These are phyloP conservation scores for Cucurbita pepo DNA, from an alignment of 306 rosid genomes.

Conservation along the genomic window DNA sequence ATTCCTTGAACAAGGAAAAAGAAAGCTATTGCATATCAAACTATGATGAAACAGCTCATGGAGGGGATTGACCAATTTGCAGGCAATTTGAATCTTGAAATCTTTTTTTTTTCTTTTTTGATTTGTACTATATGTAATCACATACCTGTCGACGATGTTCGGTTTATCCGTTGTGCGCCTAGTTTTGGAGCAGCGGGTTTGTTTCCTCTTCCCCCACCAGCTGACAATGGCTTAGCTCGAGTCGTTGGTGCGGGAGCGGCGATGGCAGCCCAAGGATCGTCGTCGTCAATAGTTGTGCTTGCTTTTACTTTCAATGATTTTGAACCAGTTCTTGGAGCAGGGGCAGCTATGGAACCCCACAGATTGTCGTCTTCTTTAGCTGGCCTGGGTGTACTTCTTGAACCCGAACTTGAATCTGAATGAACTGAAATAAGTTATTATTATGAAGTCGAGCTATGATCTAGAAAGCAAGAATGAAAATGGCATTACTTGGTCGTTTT, in stretches of 20 bases:
- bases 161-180: constrained; percentile 87
- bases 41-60: background rate
- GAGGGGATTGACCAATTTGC: background rate
- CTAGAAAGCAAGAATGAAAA: constrained; percentile 3
- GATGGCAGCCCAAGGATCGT: constrained; percentile 96
- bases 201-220: constrained; percentile 62
- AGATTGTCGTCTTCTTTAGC: constrained; percentile 55
- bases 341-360: constrained; percentile 93
- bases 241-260: constrained; percentile 92
- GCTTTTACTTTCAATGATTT: constrained; percentile 44
- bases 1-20: background rate
- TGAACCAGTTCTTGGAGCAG: constrained; percentile 60
- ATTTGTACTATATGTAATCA: constrained; percentile 15
- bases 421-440: background rate
- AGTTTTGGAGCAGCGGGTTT: constrained; percentile 64
- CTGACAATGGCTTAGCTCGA: constrained; percentile 56
- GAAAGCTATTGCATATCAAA: background rate
- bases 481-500: constrained; percentile 56
- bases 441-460: background rate
- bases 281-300: constrained; percentile 25
- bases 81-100: background rate
- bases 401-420: constrained; percentile 38
- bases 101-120: background rate
- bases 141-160: constrained; percentile 57
- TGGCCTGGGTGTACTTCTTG: constrained; percentile 35